Evolutionary conservation across 2,329 filamentous ascomycete genomes (phyloP), one percentile per base, ranked within the genome.

Genomic region (Alternaria ventricosa): DNA sequence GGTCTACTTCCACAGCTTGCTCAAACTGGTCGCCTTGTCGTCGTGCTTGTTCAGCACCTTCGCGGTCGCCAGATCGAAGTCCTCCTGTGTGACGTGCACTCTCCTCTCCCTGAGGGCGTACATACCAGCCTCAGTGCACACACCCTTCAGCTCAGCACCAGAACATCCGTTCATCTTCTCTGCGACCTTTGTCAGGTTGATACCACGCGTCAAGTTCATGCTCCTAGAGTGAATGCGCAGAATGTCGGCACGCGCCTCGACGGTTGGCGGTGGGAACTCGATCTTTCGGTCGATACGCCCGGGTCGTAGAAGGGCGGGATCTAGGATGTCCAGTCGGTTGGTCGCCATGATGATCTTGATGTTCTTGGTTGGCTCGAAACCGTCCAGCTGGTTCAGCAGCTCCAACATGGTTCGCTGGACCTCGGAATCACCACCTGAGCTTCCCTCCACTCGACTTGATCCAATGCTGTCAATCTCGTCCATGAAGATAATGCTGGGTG

Each of bases 261-360:
- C 92, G 62, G 93, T 97, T 76, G 96, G 96, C 60, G 96, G 96
- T 11, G 96, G 96, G 83, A 99, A 99, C 82, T 99, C 96, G 78
- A 98, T 98, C 87, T 98, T 98, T 76, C 96, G 88, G 86, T 99
- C 96, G 81, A 99, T 98, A 76, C 96, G 92, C 56, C 96, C 96
- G n/a, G 96, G 96, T 74, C 96, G 91, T 71, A 99, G 87, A 47
- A 99, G 87, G 2, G 96, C 96, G 3, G 96, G 96, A 80, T 99
- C 96, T 50, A 99, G 88, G 69, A 99, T 98, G 76, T 99, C 96
- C 68, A 99, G 88, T 79, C 96, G 92, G 83, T 99, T 99, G 53
- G 96, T 99, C 58, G 96, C 96, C 95, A 99, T 99, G 84, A 99
- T 97, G 81, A 99, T 93, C 83, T 99, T 99, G 89, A 99, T 99